A percentile compares a stretch with the other conserved stretches of the same genome.
These are phyloP conservation scores for Croton setiger DNA, from an alignment of 441 rosid species.

Conservation along the genomic window DNA sequence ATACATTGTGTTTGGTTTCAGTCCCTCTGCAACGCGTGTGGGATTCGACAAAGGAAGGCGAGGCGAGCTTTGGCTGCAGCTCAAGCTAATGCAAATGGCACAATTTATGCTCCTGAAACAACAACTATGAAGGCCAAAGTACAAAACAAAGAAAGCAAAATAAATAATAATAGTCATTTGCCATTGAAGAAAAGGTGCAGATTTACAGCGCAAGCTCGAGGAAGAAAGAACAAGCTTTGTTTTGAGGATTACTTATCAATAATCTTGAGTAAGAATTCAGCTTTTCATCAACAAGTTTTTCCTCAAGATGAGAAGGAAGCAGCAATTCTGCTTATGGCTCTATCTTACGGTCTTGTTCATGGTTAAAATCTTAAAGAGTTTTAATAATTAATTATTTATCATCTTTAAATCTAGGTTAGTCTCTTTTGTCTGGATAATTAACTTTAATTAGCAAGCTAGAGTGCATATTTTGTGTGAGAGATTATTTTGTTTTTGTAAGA, in stretches of 20 bases:
- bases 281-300: conserved; percentile 66
- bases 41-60: conserved; percentile 93
- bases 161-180: conserved; percentile 27
- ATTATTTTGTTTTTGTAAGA: conserved; percentile 1
- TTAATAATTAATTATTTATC: too few relatives aligned
- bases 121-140: conserved; percentile 32
- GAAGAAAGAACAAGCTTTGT: conserved; percentile 44
- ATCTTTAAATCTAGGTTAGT: conserved; percentile 1
- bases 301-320: conserved; percentile 97
- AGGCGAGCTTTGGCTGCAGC: conserved; percentile 79
- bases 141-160: conserved; percentile 47
- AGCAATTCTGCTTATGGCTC: conserved; percentile 87
- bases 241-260: conserved; percentile 61
- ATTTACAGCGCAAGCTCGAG: conserved; percentile 26
- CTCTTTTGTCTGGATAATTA: conserved; percentile 13
- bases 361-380: conserved; percentile 42
- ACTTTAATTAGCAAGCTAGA: not conserved
- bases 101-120: conserved; percentile 23
- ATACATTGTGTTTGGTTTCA: conserved; percentile 28
- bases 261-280: conserved; percentile 61
- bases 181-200: conserved; percentile 61
- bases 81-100: conserved; percentile 34
- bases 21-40: conserved; percentile 99
- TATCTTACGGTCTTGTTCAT: conserved; percentile 78
- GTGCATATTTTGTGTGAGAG: not conserved